Evolutionary conservation across 345 rosid genomes (phyloP).

Genomic region (Eucalyptus camaldulensis): DNA sequence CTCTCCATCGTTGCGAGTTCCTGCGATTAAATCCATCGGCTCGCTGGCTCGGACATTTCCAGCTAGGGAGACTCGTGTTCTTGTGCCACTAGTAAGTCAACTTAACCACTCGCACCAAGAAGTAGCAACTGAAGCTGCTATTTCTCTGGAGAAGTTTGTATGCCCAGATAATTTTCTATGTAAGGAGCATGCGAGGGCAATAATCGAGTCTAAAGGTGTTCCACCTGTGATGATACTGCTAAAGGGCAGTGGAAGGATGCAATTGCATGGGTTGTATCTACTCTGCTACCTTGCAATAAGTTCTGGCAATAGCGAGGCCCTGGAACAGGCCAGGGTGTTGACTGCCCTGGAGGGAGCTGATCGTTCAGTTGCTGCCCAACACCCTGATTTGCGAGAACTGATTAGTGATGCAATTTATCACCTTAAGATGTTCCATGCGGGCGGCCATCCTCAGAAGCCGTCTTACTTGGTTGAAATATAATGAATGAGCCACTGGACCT

Average conservation of each 20-base stretch:
- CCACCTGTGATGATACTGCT: neutral
- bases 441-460: neutral
- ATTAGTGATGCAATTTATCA: neutral
- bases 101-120: neutral
- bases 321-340: slow-evolving; percentile 1
- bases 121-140: neutral
- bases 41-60: slow-evolving; percentile 5
- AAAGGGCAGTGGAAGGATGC: neutral
- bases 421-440: neutral
- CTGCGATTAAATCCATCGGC: slow-evolving; percentile 1
- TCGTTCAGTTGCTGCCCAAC: neutral
- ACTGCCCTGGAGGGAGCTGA: slow-evolving; percentile 1
- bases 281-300: slow-evolving; percentile 1
- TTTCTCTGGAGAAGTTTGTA: neutral
- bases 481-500: neutral
- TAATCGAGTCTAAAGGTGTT: neutral
- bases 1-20: neutral
- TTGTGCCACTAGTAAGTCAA: slow-evolving; percentile 1
- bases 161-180: slow-evolving; percentile 1
- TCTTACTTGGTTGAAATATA: neutral
- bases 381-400: neutral
- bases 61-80: neutral
- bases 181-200: neutral
- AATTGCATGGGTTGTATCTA: neutral
- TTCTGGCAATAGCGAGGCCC: neutral